Conservation (phyloP, 2,329 filamentous ascomycete genomes). For the Harringtonia aguacate region DNA sequence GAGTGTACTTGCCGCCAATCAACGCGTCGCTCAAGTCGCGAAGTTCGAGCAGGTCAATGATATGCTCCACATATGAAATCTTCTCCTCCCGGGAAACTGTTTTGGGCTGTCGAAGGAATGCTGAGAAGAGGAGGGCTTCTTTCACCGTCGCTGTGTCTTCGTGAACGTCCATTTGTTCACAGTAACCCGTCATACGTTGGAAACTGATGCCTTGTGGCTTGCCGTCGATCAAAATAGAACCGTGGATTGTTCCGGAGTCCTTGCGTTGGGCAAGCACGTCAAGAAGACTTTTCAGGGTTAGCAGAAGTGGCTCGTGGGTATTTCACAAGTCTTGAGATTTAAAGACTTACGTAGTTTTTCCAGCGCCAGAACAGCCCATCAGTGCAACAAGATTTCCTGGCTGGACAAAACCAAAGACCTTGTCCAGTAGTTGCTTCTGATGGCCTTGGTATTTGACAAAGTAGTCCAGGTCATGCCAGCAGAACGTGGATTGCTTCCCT, state of each 20-base stretch:
- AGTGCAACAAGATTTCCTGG: constrained; percentile 68
- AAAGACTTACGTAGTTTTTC: constrained; percentile 64
- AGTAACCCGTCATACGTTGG: constrained; percentile 70
- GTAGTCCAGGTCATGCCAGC: constrained; percentile 64
- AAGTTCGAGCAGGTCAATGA: constrained; percentile 54
- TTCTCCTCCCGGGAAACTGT: constrained; percentile 56
- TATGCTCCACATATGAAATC: constrained; percentile 64
- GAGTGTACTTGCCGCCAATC: constrained; percentile 21
- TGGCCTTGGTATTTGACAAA: constrained; percentile 48
- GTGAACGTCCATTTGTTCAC: constrained; percentile 75
- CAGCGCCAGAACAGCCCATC: constrained; percentile 76
- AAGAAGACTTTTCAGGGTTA: constrained; percentile 35
- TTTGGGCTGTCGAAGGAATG: constrained; percentile 60
- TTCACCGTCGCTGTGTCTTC: constrained; percentile 62
- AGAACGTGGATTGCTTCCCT: constrained; percentile 54
- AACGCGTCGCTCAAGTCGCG: constrained; percentile 36
- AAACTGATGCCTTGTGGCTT: constrained; percentile 60
- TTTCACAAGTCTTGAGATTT: too few species aligned
- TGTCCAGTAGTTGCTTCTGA: constrained; percentile 63
- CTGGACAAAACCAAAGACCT: constrained; percentile 77
- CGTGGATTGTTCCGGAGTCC: constrained; percentile 65
- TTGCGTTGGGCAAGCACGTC: constrained; percentile 74
- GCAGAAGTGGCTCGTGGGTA: too few species aligned
- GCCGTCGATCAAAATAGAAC: constrained; percentile 69
- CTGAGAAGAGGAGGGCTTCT: constrained; percentile 66